Evolutionary conservation across 192 early-diverging fungal species (phyloP), one percentile per base, ranked within the genome.

Genomic region (Umbelopsis ramanniana): DNA sequence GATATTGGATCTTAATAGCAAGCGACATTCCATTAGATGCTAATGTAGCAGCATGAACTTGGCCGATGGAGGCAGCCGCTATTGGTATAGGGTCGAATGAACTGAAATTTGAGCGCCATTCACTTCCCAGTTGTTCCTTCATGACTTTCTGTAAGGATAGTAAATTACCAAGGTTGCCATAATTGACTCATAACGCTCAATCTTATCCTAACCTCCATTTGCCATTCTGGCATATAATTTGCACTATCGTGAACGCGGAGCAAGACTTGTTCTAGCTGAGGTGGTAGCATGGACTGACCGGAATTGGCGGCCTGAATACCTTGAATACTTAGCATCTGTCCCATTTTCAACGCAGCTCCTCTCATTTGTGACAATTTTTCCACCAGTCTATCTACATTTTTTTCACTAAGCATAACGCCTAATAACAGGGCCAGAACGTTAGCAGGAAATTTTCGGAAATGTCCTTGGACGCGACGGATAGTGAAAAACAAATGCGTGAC

Each of bases 311-410:
- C 78, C 26, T 77, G 74, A 46, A 69, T 85, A 85, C 93, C 92
- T 83, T 99, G 97, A 72, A 99, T 99, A 74, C 92, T 94, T 2
- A 99, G 76, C 95, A 99, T 98, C 78, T 99, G 97, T 6, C 96
- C 97, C 43, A 99, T 86, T 74, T 99, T 99, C 17, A 99, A 81
- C 6, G 97, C 97, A 0, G 97, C 97, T 1, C 97, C 97, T 45
- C 97, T 90, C 96, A 99, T 98, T 43, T 85, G 84, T 0, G 94
- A 90, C 19, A 99, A 84, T 68, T 93, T 93, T 47, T 79, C 85
- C 7, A 97, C 95, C 14, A 99, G 81, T 5, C 91, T 88, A 72
- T 99, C 93, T 40, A 97, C 85, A 76, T 97, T 99, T 0, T 83
- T 82, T 12, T 85, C 85, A 57, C 82, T 93, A 46, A 98, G 72